These are phyloP conservation scores for Ambrosiella xylebori DNA, from an alignment of 2,329 filamentous ascomycete genomes.

Conservation along the genomic window DNA sequence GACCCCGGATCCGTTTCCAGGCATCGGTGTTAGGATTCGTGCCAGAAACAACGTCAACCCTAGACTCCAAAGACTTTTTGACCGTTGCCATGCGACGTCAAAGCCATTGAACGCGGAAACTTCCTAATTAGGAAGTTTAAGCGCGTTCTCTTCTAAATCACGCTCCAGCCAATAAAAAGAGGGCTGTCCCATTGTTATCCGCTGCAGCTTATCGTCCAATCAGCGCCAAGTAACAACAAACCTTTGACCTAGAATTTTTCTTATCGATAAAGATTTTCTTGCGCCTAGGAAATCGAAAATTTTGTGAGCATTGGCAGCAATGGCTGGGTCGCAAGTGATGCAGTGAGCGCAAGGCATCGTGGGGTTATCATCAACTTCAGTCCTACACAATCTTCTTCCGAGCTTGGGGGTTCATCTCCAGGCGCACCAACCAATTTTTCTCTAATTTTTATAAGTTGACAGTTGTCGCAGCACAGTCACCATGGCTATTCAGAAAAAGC, in stretches of 20 bases:
- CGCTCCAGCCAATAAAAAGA: conserved; percentile 2
- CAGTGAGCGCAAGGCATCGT: conserved; percentile 3
- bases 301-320: conserved; percentile 1
- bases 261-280: conserved; percentile 13
- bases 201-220: conserved; percentile 1
- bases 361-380: conserved; percentile 1
- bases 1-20: neutral
- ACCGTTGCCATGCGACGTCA: conserved; percentile 3
- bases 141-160: neutral
- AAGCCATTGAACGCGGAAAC: conserved; percentile 3
- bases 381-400: neutral
- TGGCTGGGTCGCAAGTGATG: neutral
- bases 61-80: neutral
- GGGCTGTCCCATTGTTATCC: neutral
- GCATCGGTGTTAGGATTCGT: neutral
- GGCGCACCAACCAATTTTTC: neutral
- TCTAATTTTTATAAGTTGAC: neutral
- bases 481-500: conserved; percentile 98
- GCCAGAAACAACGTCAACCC: neutral
- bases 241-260: neutral
- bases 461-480: neutral
- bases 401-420: neutral
- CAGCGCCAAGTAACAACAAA: neutral
- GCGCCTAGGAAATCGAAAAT: conserved; percentile 6
- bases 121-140: neutral